Conservation (phyloP, 2,329 filamentous ascomycete species). For the Ceratocystis eucalypticola region DNA sequence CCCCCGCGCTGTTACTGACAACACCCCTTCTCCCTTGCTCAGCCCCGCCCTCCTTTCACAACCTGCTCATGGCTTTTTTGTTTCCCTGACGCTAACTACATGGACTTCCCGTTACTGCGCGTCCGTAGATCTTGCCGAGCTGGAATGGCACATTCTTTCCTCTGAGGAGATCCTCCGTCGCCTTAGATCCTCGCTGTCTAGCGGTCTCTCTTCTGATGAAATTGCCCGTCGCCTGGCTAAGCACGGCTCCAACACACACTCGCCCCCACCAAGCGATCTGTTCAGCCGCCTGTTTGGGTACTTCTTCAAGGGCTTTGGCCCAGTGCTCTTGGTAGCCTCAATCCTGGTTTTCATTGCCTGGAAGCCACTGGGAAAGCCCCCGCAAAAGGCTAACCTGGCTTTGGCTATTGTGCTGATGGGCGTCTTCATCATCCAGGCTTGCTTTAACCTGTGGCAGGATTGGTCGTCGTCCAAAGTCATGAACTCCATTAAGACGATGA, state of each 20-base stretch:
- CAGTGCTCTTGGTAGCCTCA: constrained; percentile 52
- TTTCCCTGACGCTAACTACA: background rate
- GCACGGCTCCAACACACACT: constrained; percentile 54
- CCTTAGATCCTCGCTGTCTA: constrained; percentile 40
- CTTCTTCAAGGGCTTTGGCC: constrained; percentile 65
- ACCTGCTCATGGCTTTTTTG: background rate
- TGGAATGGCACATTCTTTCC: constrained; percentile 55
- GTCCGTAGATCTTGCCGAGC: constrained; percentile 40
- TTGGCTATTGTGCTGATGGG: constrained; percentile 58
- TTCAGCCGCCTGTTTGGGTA: constrained; percentile 42
- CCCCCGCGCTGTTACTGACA: background rate
- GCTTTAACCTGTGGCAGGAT: constrained; percentile 58
- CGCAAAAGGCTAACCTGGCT: constrained; percentile 54
- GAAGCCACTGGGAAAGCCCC: constrained; percentile 60
- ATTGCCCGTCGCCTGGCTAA: constrained; percentile 40
- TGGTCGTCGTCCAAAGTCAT: constrained; percentile 67
- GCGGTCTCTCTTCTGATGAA: constrained; percentile 49
- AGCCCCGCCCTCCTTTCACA: background rate
- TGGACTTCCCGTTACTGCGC: background rate
- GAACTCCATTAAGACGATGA: constrained; percentile 66
- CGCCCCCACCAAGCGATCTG: constrained; percentile 48
- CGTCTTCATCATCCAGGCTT: constrained; percentile 56
- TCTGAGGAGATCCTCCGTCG: constrained; percentile 45
- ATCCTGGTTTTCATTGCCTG: constrained; percentile 65
- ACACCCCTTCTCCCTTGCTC: background rate